Evolutionary conservation across 1,284 basidiomycete genomes (phyloP), one percentile per base, ranked within the genome.

Genomic region (Pascua sp.): DNA sequence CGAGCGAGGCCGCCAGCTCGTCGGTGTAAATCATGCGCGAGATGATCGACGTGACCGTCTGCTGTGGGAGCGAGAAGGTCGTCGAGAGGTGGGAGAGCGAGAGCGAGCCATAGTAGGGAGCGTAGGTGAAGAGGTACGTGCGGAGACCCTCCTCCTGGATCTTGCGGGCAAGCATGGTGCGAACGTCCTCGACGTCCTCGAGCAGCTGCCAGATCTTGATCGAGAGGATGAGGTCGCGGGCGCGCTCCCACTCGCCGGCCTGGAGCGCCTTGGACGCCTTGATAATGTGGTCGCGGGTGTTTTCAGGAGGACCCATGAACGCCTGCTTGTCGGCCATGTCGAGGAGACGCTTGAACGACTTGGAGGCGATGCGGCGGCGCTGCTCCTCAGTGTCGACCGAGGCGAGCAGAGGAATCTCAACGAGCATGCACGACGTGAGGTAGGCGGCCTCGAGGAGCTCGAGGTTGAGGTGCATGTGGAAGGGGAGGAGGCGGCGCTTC

Each of bases 381-480:
- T 89, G 84, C 77, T 98, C 96, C 73, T 95, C 91, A 9, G 88
- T 91, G 63, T 92, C 91, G 55, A 95, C 91, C 70, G 90, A 91
- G 1, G 96, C 96, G 42, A 98, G 82, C 49, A 97, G 80, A 8
- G 96, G 96, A 24, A 98, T 93, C 80, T 98, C 96, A 52, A 98
- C 88, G 44, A 99, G 83, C 96, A 99, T 99, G 78, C 91, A 96
- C 16, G 91, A 95, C 42, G 96, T 92, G 45, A 99, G 82, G 83
- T 98, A 99, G 9, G 92, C 94, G 45, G 93, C 94, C 78, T 98
- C 96, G 61, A 98, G 82, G 36, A 99, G 81, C 78, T 98, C 96
- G 13, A 96, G 91, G 80, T 98, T 98, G 80, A 98, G 95, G 80
- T 99, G 96, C 89, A 98, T 91, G 79, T 99, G 96, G 88, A 98